These are phyloP conservation scores for Lachnellula cervina DNA, from an alignment of 2,329 filamentous ascomycete species.

Conservation along the genomic window DNA sequence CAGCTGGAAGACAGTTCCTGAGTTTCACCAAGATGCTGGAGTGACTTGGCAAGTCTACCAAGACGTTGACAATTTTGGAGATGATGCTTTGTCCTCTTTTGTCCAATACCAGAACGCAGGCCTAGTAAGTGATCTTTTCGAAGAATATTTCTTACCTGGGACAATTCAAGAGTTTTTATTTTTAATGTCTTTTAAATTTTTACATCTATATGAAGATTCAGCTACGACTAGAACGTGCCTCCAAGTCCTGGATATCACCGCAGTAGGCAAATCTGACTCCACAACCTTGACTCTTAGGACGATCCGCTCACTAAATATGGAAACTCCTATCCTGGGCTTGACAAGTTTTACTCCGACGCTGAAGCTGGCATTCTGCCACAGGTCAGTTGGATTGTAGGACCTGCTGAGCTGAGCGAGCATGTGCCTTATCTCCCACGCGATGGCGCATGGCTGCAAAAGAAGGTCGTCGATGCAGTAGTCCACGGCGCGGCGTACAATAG, in stretches of 20 bases:
- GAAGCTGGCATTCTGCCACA: slow-evolving; percentile 46
- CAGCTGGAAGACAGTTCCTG: slow-evolving; percentile 42
- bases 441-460: slow-evolving; percentile 48
- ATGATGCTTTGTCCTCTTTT: slow-evolving; percentile 42
- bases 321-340: slow-evolving; percentile 31
- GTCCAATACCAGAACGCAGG: slow-evolving; percentile 40
- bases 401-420: slow-evolving; percentile 47
- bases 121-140: background rate
- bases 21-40: slow-evolving; percentile 38
- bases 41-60: slow-evolving; percentile 44
- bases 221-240: too few relatives aligned
- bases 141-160: too few relatives aligned
- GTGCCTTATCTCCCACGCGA: slow-evolving; percentile 47
- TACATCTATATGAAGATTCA: too few relatives aligned
- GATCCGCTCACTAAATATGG: slow-evolving; percentile 37
- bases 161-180: too few relatives aligned
- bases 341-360: slow-evolving; percentile 45
- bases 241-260: too few relatives aligned
- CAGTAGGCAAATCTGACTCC: too few relatives aligned
- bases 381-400: slow-evolving; percentile 46
- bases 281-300: background rate
- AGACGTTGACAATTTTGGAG: slow-evolving; percentile 41
- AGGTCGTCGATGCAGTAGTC: slow-evolving; percentile 46
- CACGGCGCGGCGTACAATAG: slow-evolving; percentile 43
- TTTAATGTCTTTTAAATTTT: too few relatives aligned